These are phyloP conservation scores for Pyrenophora seminiperda DNA, from an alignment of 2,329 filamentous ascomycete genomes.

Conservation along the genomic window DNA sequence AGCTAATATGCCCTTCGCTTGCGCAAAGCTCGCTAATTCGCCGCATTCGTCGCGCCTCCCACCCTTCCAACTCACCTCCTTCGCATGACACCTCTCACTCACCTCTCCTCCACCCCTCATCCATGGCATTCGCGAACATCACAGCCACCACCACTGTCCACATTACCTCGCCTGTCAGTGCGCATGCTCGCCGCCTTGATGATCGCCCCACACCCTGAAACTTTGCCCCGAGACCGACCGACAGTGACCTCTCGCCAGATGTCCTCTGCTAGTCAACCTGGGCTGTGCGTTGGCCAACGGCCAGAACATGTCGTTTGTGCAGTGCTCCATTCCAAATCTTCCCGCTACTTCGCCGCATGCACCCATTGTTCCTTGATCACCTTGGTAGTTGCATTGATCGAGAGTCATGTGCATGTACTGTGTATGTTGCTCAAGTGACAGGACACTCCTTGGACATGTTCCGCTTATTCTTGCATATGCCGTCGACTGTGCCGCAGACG, in stretches of 20 bases:
- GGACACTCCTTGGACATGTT: too few species aligned
- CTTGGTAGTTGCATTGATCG: not conserved
- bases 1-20: conserved; percentile 21
- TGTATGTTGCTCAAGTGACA: too few species aligned
- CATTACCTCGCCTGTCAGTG: conserved; percentile 1
- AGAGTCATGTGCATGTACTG: not conserved
- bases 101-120: conserved; percentile 1
- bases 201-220: conserved; percentile 12
- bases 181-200: not conserved
- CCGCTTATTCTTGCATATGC: not conserved
- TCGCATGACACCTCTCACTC: conserved; percentile 2
- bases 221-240: conserved; percentile 4
- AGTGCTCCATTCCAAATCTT: not conserved
- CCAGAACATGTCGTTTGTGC: conserved; percentile 16
- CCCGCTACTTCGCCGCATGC: conserved; percentile 9
- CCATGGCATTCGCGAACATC: conserved; percentile 7
- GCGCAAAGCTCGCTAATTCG: conserved; percentile 30
- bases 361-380: conserved; percentile 2
- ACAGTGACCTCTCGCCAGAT: conserved; percentile 4
- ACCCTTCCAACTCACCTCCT: conserved; percentile 14
- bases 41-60: conserved; percentile 14
- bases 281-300: conserved; percentile 19
- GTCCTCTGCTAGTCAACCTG: conserved; percentile 5
- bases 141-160: conserved; percentile 12
- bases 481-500: not conserved